Conservation (phyloP, 345 rosid species). For the Corchorus olitorius region DNA sequence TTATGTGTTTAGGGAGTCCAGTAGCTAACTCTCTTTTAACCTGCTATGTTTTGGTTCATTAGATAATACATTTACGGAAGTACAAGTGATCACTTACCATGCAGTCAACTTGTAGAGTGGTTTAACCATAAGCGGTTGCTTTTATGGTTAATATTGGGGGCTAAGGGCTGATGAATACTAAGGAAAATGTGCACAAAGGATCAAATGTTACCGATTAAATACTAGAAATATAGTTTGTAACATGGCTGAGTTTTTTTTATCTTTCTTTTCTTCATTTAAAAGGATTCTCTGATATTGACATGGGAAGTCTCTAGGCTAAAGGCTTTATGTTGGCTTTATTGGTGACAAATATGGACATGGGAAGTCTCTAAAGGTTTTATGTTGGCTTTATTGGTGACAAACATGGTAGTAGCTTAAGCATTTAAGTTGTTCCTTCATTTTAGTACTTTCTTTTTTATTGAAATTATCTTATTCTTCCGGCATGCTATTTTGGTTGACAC, state of each 20-base stretch:
- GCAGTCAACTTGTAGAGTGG: neutral
- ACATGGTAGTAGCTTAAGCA: neutral
- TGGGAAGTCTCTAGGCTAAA: neutral
- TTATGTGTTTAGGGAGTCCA: neutral
- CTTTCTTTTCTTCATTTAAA: neutral
- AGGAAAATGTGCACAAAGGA: neutral
- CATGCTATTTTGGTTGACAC: conserved; percentile 19
- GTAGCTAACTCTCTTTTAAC: neutral
- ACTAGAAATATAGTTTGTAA: neutral
- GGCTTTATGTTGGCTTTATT: conserved; percentile 10
- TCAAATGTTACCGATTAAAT: neutral
- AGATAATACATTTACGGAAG: neutral
- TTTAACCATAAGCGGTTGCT: neutral
- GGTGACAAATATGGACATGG: neutral
- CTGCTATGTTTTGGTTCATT: neutral
- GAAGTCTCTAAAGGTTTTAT: neutral
- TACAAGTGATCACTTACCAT: neutral
- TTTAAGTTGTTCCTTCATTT: neutral
- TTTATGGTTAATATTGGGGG: neutral
- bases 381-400: neutral
- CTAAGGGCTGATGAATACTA: neutral
- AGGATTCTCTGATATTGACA: neutral
- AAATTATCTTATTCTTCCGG: neutral
- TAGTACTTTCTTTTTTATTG: conserved; percentile 6
- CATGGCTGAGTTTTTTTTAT: neutral